Evolutionary conservation across 352 stramenopile genomes (phyloP), one percentile per base, ranked within the genome.

Genomic region (Pythium chondricola): DNA sequence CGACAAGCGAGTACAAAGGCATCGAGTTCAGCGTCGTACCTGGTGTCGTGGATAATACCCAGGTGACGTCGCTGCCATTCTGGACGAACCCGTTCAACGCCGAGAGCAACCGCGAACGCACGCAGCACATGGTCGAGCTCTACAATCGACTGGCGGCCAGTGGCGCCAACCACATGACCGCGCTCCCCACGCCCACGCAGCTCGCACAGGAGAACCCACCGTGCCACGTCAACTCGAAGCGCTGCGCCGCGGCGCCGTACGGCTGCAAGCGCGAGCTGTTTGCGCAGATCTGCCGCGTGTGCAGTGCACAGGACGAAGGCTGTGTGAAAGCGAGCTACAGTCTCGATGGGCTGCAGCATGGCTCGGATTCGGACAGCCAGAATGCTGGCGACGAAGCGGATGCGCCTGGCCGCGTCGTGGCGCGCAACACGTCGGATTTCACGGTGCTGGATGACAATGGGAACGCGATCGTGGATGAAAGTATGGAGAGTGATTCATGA

Each of bases 201-300:
- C 67, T 89, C 21, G 31, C 40, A 0, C 30, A 16, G 8, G 56
- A 48, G 24, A 88, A 88, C 48, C 71, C 77, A 10, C 52, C 53
- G 30, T 88, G 77, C 54, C 83, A 75, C 37, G 22, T 54, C 14
- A 87, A 85, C 54, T 58, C 61, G 17, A 58, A 65, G 33, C 32
- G 45, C 6, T 85, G 73, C 21, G 58, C 57, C 0, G 29, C 39
- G 0, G 51, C 65, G 13, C 13, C 48, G 6, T 63, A 54, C 14
- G 74, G 72, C 6, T 87, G 72, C 71, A 74, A 78, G 32, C 72
- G 75, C 13, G 47, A 67, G 14, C 43, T 70, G 11, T 84, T 67
- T 35, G 49, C 63, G 3, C 75, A 87, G 39, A 63, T 87, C n/a
- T 87, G 75, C 49, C 55, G 50, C 16, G 48, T 61, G 25, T 85